A percentile compares a stretch with the other conserved stretches of the same genome.
phyloP scores from a whole-genome alignment of 2,329 filamentous ascomycete genomes.

The Trichoderma arundinaceum region DNA sequence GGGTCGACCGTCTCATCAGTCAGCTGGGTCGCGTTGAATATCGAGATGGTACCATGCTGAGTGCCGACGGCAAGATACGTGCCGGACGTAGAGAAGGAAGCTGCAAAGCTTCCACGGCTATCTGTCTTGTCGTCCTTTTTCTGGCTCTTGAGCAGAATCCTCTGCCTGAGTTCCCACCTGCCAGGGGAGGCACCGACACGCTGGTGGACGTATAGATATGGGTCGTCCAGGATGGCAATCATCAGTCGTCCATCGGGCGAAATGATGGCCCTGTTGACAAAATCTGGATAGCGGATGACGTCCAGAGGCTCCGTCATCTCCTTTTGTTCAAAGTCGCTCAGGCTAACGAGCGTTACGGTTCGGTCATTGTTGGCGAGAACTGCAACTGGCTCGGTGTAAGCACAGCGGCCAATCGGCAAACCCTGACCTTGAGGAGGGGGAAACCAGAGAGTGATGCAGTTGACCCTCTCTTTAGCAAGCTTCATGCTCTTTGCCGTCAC shows the following conservation, averaged over 20 bases:
- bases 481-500: constrained; percentile 58
- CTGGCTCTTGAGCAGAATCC: constrained; percentile 64
- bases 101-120: constrained; percentile 74
- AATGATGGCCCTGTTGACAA: constrained; percentile 92
- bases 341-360: constrained; percentile 81
- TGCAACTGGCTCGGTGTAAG: constrained; percentile 64
- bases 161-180: constrained; percentile 58
- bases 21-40: constrained; percentile 67
- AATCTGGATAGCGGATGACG: constrained; percentile 75
- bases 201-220: constrained; percentile 82
- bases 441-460: constrained; percentile 70
- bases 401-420: constrained; percentile 31
- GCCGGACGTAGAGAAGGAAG: constrained; percentile 75
- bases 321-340: constrained; percentile 62
- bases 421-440: constrained; percentile 49
- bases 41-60: constrained; percentile 78
- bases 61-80: constrained; percentile 76
- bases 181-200: constrained; percentile 47
- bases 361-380: constrained; percentile 90
- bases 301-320: constrained; percentile 64
- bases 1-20: constrained; percentile 57
- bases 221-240: constrained; percentile 85
- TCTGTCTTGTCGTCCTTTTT: constrained; percentile 59
- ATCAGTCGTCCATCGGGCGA: constrained; percentile 85
- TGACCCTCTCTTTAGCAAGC: constrained; percentile 66